A percentile compares a stretch with the other conserved stretches of the same genome.
Evolutionary conservation across 768 basidiomycete species (phyloP).

Genomic region (Galerina marginata): DNA sequence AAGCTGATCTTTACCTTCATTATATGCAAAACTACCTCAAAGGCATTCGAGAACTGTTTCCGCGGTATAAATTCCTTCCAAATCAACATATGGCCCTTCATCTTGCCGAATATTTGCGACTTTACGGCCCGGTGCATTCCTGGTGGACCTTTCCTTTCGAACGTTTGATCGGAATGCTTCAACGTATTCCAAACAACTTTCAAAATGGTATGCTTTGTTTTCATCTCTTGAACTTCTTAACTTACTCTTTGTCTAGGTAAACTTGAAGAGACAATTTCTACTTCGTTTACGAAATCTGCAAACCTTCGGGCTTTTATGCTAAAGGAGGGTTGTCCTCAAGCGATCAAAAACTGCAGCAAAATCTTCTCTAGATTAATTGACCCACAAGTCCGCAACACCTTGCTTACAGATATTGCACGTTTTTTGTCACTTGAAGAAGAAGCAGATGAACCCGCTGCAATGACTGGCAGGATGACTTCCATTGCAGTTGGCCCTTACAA

Average conservation of each 20-base stretch:
- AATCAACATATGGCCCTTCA: conserved; percentile 49
- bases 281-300: conserved; percentile 16
- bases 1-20: conserved; percentile 14
- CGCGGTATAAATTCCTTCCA: conserved; percentile 28
- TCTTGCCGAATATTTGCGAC: conserved; percentile 17
- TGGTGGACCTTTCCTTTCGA: conserved; percentile 46
- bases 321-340: conserved; percentile 19
- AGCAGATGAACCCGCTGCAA: neutral
- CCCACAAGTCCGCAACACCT: conserved; percentile 14
- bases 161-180: conserved; percentile 33
- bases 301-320: conserved; percentile 20
- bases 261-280: conserved; percentile 23
- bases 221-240: conserved; percentile 23
- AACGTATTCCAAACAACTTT: conserved; percentile 20
- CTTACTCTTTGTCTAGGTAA: conserved; percentile 19
- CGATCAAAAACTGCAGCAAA: conserved; percentile 8
- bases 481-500: neutral
- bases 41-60: conserved; percentile 35
- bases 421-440: neutral
- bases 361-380: conserved; percentile 17
- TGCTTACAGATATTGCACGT: conserved; percentile 13
- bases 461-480: neutral
- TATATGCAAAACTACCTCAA: conserved; percentile 33
- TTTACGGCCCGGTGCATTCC: too few relatives aligned
- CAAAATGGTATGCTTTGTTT: conserved; percentile 21